These are phyloP conservation scores for Globisporangium parvum DNA, from an alignment of 352 stramenopile genomes.

Conservation along the genomic window DNA sequence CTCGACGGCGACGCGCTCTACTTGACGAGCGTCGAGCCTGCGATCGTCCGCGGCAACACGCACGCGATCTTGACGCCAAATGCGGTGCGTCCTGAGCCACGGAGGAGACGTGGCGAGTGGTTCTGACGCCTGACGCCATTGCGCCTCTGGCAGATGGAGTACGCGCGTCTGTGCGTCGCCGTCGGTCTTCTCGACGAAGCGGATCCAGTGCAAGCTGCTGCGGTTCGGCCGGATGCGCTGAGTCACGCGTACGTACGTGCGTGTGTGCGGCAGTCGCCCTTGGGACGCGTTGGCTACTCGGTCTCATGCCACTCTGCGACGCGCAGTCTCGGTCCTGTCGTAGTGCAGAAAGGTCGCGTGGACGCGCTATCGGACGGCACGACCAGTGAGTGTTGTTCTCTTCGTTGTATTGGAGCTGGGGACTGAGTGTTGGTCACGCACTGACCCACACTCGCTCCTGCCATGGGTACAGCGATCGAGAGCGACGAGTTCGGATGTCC, in stretches of 20 bases:
- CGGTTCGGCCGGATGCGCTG: constrained; percentile 41
- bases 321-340: constrained; percentile 66
- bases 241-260: constrained; percentile 46
- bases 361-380: constrained; percentile 81
- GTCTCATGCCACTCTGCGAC: background rate
- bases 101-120: background rate
- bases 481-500: constrained; percentile 67
- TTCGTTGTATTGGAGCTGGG: background rate
- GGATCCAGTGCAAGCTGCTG: constrained; percentile 41
- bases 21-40: constrained; percentile 73
- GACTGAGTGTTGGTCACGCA: background rate
- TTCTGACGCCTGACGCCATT: background rate
- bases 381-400: constrained; percentile 30
- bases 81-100: constrained; percentile 21
- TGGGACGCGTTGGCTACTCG: background rate
- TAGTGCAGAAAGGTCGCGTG: constrained; percentile 79
- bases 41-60: constrained; percentile 54
- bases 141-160: constrained; percentile 64
- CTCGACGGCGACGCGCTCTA: constrained; percentile 95
- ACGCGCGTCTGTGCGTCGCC: constrained; percentile 62
- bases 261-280: background rate
- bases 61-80: constrained; percentile 94
- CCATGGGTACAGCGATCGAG: constrained; percentile 29
- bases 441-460: background rate
- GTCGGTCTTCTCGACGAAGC: constrained; percentile 31